Evolutionary conservation across 2,329 filamentous ascomycete species (phyloP), one percentile per base, ranked within the genome.

Genomic region (Colletotrichum destructivum): DNA sequence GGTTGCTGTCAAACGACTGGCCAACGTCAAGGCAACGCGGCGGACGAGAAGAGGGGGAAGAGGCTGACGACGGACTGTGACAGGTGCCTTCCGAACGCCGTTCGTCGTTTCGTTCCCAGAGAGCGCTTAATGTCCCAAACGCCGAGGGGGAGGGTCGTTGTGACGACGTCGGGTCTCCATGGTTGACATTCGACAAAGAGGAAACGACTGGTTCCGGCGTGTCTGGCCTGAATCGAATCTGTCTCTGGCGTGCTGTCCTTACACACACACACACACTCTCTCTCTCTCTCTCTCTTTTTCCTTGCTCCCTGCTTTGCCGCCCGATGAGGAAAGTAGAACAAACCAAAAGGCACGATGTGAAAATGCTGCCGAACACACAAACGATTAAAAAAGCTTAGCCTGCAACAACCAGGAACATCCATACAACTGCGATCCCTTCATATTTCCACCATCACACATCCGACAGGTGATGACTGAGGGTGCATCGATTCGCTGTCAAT

Each of bases 61-160:
- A 38, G 62, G 54, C 49, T 69, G 55, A 69, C 60, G 60, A 38
- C 59, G 35, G 44, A 23, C 42, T 47, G 69, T 69, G 59, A 69
- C 65, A 64, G 66, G 46, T 63, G 49, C 38, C 54, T 66, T 63
- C 42, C 59, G 59, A 66, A 63, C 59, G n/a, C 31, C 60, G 23
- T 44, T 26, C 44, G 49, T n/a, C 42, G 66, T 68, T 38, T 63
- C 54, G 60, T 62, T 52, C 18, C 46, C 35, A 52, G 52, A 69
- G 65, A 69, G 65, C 69, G 69, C 69, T 64, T 69, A 38, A 38
- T 38, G 64, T 59, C 59, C 69, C 69, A 64, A 69, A 71, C 65
- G 65, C 69, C 16, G 42, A 40, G 55, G 42, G 56, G 35, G 31
- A 35, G 26, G 57, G 54, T 63, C 54, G 59, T 69, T 63, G 46